Evolutionary conservation across 306 rosid genomes (phyloP).

Genomic region (Phaseolus lunatus): DNA sequence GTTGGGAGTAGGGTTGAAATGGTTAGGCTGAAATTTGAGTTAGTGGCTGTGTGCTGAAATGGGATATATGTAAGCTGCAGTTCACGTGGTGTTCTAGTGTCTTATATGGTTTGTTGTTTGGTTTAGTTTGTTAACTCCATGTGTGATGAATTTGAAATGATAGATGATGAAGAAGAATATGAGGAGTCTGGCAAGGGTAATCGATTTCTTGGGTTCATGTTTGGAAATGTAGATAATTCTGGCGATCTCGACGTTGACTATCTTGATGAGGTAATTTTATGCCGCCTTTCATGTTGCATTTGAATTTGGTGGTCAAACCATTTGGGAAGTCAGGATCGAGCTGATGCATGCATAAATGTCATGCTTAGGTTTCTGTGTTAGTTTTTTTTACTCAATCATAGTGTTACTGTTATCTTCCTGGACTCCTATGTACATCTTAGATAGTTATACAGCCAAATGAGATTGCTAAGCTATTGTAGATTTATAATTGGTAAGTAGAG

Average conservation of each 20-base stretch:
- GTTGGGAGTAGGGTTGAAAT: constrained; percentile 18
- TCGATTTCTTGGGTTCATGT: constrained; percentile 91
- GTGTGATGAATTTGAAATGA: constrained; percentile 39
- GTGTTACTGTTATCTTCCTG: constrained; percentile 26
- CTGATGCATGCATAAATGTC: constrained; percentile 34
- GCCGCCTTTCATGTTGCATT: constrained; percentile 35
- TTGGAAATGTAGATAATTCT: constrained; percentile 93
- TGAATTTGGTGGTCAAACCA: constrained; percentile 20
- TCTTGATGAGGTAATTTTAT: constrained; percentile 83
- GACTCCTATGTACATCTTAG: neutral
- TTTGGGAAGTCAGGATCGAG: constrained; percentile 23
- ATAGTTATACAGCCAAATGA: constrained; percentile 5
- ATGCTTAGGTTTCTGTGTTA: neutral
- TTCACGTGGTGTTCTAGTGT: neutral
- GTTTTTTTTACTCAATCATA: neutral
- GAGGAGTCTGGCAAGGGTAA: constrained; percentile 80
- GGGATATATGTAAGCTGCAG: neutral
- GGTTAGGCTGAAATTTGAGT: neutral
- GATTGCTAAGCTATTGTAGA: constrained; percentile 1
- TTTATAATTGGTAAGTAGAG: constrained; percentile 29
- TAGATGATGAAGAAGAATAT: constrained; percentile 84
- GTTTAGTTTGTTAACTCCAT: constrained; percentile 35
- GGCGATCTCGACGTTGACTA: constrained; percentile 95
- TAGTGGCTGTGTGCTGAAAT: constrained; percentile 20
- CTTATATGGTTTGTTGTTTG: constrained; percentile 34